A percentile compares a stretch with the other conserved stretches of the same genome.
These are phyloP conservation scores for Yarrowia keelungensis DNA, from an alignment of 805 yeast genomes.

Conservation along the genomic window DNA sequence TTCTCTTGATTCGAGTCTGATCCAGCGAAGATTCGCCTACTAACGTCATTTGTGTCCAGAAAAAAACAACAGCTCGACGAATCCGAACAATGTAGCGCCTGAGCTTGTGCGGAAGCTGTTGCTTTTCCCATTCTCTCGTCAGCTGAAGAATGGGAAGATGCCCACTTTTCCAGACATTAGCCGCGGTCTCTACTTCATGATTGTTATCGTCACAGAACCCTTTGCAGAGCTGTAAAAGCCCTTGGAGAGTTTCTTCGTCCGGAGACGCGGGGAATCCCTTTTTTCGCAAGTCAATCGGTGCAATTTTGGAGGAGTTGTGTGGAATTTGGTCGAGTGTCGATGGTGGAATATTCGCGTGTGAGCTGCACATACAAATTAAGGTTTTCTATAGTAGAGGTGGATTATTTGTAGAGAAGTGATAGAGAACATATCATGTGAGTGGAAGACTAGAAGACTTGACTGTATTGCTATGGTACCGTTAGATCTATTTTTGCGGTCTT, in stretches of 20 bases:
- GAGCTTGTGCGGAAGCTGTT: conserved; percentile 8
- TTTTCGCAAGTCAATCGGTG: not conserved
- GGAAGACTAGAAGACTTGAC: no score
- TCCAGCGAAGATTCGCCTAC: not conserved
- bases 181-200: not conserved
- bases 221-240: not conserved
- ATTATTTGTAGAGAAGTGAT: no score
- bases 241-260: not conserved
- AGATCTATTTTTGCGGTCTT: no score
- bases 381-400: no score
- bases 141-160: not conserved
- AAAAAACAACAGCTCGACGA: conserved; percentile 1
- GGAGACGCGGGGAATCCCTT: conserved; percentile 5
- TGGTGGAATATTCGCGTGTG: conserved; percentile 12
- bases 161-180: not conserved
- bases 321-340: not conserved
- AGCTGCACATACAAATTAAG: not conserved
- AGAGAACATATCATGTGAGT: no score
- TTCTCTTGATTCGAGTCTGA: not conserved
- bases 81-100: not conserved
- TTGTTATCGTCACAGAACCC: not conserved
- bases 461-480: no score
- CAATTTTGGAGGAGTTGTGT: not conserved
- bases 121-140: conserved; percentile 20
- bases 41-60: conserved; percentile 1